Evolutionary conservation across 805 yeast species (phyloP).

Genomic region (Starmerella davenportii): DNA sequence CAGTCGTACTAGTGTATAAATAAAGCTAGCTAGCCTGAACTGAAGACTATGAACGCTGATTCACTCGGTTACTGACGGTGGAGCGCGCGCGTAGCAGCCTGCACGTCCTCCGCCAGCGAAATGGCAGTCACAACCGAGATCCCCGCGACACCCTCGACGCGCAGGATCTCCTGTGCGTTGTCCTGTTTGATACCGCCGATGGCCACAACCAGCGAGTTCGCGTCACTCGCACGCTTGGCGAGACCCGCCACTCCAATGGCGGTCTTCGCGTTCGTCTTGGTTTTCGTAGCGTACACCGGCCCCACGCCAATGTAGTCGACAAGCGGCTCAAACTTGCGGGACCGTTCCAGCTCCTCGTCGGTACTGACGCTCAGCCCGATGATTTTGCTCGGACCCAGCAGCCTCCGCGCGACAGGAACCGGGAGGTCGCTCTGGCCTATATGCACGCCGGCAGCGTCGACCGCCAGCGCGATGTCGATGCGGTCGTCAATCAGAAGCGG

Average conservation of each 20-base stretch:
- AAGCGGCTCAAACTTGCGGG: background rate
- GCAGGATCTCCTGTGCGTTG: conserved; percentile 7
- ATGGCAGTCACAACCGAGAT: conserved; percentile 77
- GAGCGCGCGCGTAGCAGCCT: conserved; percentile 12
- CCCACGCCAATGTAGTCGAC: conserved; percentile 68
- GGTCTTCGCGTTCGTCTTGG: conserved; percentile 40
- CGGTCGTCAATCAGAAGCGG: conserved; percentile 78
- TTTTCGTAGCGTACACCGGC: conserved; percentile 52
- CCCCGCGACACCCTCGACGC: conserved; percentile 47
- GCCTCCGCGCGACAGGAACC: conserved; percentile 35
- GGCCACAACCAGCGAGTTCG: conserved; percentile 40
- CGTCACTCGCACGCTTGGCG: conserved; percentile 56
- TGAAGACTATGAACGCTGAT: too few species aligned
- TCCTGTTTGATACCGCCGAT: conserved; percentile 34
- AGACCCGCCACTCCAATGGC: conserved; percentile 61
- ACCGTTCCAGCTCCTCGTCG: conserved; percentile 33
- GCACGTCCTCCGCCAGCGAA: conserved; percentile 32
- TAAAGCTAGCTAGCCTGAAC: too few species aligned
- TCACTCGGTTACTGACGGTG: too few species aligned
- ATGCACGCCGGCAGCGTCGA: conserved; percentile 82
- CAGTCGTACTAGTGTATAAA: too few species aligned
- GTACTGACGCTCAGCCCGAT: conserved; percentile 61
- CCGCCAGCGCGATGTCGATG: conserved; percentile 73
- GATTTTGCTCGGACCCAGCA: conserved; percentile 58
- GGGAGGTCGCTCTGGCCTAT: conserved; percentile 84